Evolutionary conservation across 495 filamentous ascomycete species (phyloP).

Genomic region (Aspergillus conjunctus): DNA sequence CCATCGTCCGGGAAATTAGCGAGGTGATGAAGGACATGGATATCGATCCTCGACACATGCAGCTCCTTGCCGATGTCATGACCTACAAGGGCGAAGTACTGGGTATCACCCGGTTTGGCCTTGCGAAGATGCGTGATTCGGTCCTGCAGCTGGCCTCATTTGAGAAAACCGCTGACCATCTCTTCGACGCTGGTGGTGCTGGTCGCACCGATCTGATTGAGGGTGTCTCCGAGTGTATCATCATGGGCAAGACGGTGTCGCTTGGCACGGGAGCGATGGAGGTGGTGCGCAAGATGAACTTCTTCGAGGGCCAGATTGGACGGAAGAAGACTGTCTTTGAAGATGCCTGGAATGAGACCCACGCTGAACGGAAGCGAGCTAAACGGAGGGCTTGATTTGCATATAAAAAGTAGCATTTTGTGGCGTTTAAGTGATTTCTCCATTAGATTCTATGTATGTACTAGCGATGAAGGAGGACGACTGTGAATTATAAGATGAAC

Average conservation of each 20-base stretch:
- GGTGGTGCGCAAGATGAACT: constrained; percentile 73
- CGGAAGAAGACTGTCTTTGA: constrained; percentile 74
- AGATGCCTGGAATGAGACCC: constrained; percentile 61
- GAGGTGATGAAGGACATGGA: constrained; percentile 87
- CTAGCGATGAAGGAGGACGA: constrained; percentile 13
- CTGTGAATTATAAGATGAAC: not conserved
- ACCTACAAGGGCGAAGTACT: constrained; percentile 97
- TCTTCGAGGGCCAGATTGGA: constrained; percentile 64
- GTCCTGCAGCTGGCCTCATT: constrained; percentile 95
- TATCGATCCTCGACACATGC: constrained; percentile 98
- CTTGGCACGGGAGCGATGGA: constrained; percentile 92
- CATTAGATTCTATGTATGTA: constrained; percentile 5
- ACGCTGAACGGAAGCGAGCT: constrained; percentile 30
- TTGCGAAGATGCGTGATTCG: constrained; percentile 95
- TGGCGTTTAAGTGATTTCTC: not conserved
- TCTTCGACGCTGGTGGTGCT: constrained; percentile 90
- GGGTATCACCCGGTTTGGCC: constrained; percentile 95
- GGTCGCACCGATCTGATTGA: constrained; percentile 89
- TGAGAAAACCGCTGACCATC: constrained; percentile 96
- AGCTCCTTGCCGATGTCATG: constrained; percentile 98
- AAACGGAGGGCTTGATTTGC: constrained; percentile 24
- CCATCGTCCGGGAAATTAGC: constrained; percentile 79
- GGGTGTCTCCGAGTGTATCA: constrained; percentile 95
- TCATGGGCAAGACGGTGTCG: constrained; percentile 92
- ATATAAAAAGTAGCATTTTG: not conserved